Percentiles rank a stretch among this genome's conserved stretches.
Conservation (phyloP, 2,329 filamentous ascomycete genomes). For the Chaetomium sp. region DNA sequence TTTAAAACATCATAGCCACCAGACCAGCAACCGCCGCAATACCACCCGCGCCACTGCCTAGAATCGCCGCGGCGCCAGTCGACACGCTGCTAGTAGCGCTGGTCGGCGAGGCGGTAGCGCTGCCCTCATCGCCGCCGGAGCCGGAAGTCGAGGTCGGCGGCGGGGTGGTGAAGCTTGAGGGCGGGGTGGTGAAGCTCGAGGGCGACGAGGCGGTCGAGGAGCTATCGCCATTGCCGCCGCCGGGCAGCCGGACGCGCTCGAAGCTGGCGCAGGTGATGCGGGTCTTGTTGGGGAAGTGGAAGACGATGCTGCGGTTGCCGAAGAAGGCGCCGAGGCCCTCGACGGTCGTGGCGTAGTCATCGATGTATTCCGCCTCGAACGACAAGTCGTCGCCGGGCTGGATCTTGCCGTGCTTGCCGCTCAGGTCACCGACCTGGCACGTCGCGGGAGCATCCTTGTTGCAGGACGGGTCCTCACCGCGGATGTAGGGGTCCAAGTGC, state of each 20-base stretch:
- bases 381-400: conserved; percentile 33
- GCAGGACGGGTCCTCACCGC: conserved; percentile 57
- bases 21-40: conserved; percentile 17
- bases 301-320: conserved; percentile 56
- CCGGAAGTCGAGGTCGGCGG: too few species aligned
- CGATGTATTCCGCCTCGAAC: conserved; percentile 45
- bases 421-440: conserved; percentile 71
- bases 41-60: conserved; percentile 9
- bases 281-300: conserved; percentile 59
- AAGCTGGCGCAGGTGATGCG: conserved; percentile 62
- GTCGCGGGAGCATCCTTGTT: conserved; percentile 49
- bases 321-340: conserved; percentile 51
- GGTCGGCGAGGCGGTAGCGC: not conserved
- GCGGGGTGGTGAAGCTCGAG: not conserved
- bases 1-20: too few species aligned
- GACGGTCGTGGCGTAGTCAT: conserved; percentile 51
- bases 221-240: not conserved
- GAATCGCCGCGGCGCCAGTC: conserved; percentile 13
- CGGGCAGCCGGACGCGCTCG: conserved; percentile 24
- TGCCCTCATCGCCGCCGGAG: not conserved
- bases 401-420: conserved; percentile 65
- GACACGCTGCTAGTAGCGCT: not conserved
- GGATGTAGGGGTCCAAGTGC: conserved; percentile 65
- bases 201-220: not conserved
- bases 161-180: not conserved